Percentiles rank a stretch among this genome's conserved stretches.
Conservation (phyloP, 164 flowering plant species). For the Chimonanthus praecox region DNA sequence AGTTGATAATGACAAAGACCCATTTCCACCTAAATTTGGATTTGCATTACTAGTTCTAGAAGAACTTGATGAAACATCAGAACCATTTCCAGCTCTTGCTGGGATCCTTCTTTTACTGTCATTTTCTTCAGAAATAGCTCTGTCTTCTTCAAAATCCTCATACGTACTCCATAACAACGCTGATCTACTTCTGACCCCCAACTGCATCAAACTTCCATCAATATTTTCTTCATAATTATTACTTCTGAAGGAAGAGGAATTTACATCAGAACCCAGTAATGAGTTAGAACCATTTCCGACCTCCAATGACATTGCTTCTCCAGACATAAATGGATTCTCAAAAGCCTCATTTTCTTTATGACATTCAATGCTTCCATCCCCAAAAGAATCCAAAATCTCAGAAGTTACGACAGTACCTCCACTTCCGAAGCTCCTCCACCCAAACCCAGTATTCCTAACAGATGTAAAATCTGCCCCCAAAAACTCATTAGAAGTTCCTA, state of each 20-base stretch:
- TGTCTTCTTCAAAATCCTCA: background rate
- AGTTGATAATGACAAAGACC: background rate
- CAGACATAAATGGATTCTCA: constrained; percentile 5
- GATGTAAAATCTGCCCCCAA: constrained; percentile 59
- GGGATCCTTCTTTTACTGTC: background rate
- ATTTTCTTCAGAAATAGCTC: constrained; percentile 8
- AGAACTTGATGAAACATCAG: background rate
- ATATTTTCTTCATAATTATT: background rate
- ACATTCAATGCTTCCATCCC: constrained; percentile 5
- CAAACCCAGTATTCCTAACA: constrained; percentile 32
- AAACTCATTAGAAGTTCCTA: constrained; percentile 42
- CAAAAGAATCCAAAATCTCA: constrained; percentile 4
- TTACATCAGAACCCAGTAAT: background rate
- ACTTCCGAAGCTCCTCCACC: constrained; percentile 12
- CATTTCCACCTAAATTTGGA: background rate
- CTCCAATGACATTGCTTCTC: constrained; percentile 7
- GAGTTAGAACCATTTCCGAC: background rate
- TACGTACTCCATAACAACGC: background rate
- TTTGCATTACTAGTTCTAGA: no score
- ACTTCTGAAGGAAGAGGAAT: background rate
- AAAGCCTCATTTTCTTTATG: constrained; percentile 2
- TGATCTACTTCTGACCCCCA: constrained; percentile 7
- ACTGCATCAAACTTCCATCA: background rate
- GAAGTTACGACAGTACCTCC: constrained; percentile 1
- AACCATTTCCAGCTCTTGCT: background rate